Conservation (phyloP, 768 basidiomycete species). For the Phanerodontia chrysosporium region DNA sequence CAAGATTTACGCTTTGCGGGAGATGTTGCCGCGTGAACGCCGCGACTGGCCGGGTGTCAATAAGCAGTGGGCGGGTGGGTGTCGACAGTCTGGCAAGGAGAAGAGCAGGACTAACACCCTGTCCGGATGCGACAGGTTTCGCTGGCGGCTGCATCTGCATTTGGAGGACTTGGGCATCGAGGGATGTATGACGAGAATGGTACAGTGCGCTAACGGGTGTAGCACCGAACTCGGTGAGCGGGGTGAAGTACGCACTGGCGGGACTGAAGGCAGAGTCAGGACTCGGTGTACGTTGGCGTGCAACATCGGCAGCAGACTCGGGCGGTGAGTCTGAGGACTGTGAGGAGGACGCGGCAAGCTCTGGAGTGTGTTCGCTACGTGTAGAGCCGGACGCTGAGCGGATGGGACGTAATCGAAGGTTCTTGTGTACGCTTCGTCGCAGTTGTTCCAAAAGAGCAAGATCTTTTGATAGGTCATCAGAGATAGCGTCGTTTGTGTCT, state of each 20-base stretch:
- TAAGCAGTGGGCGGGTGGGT: constrained; percentile 60
- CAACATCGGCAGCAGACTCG: constrained; percentile 26
- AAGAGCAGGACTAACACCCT: constrained; percentile 41
- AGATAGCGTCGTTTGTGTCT: constrained; percentile 23
- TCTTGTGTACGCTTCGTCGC: constrained; percentile 68
- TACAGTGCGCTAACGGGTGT: constrained; percentile 29
- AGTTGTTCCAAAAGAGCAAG: constrained; percentile 65
- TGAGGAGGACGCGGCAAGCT: constrained; percentile 15
- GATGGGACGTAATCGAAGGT: constrained; percentile 75
- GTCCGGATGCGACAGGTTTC: not conserved
- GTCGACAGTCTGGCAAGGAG: constrained; percentile 44
- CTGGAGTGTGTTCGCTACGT: constrained; percentile 11
- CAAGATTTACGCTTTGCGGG: constrained; percentile 71
- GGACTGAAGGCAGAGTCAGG: constrained; percentile 40
- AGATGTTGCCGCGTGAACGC: constrained; percentile 65
- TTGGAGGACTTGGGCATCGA: constrained; percentile 16
- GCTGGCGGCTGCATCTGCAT: constrained; percentile 19
- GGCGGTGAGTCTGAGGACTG: constrained; percentile 22
- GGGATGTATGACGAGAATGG: constrained; percentile 19
- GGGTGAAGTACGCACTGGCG: constrained; percentile 48
- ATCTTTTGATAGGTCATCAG: constrained; percentile 64
- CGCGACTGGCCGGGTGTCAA: constrained; percentile 76
- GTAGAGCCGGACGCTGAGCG: constrained; percentile 38
- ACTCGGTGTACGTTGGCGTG: constrained; percentile 35
- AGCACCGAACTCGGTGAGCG: constrained; percentile 34